A percentile compares a stretch with the other conserved stretches of the same genome.
phyloP scores from a whole-genome alignment of 345 rosid species.

The Citrus glauca region DNA sequence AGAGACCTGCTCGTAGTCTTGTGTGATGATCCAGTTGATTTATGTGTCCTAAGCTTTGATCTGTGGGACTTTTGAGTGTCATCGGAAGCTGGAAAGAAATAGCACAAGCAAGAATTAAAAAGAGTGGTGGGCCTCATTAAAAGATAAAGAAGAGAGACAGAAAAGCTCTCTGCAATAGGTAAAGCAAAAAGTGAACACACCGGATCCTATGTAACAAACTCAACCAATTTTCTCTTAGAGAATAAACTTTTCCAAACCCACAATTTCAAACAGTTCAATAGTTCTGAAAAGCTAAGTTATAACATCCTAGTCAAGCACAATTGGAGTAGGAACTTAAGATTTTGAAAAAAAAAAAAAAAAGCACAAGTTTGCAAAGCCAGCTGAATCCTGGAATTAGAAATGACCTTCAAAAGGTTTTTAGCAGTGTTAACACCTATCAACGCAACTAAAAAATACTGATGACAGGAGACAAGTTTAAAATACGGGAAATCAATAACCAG shows the following conservation, averaged over 20 bases:
- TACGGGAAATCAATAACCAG: conserved; percentile 4
- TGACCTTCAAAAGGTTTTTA: background rate
- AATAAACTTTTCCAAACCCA: conserved; percentile 1
- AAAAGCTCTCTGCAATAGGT: conserved; percentile 41
- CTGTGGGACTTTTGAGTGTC: conserved; percentile 81
- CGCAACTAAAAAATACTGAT: background rate
- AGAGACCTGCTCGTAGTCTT: conserved; percentile 65
- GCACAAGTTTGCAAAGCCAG: background rate
- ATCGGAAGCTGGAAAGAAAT: conserved; percentile 58
- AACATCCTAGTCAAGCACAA: background rate
- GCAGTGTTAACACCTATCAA: background rate
- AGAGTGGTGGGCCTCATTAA: conserved; percentile 36
- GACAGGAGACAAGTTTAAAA: background rate
- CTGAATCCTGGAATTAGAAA: background rate
- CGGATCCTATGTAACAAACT: conserved; percentile 67
- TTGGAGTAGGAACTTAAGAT: background rate
- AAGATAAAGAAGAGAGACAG: conserved; percentile 35
- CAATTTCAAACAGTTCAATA: conserved; percentile 5
- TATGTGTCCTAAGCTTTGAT: conserved; percentile 67
- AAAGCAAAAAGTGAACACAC: conserved; percentile 54
- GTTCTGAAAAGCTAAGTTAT: background rate
- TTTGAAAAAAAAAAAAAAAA: background rate
- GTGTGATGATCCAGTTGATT: conserved; percentile 69
- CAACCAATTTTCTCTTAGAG: conserved; percentile 20
- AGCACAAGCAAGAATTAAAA: conserved; percentile 27